Conservation (phyloP, 2,329 filamentous ascomycete species). For the Colletotrichum shisoi region DNA sequence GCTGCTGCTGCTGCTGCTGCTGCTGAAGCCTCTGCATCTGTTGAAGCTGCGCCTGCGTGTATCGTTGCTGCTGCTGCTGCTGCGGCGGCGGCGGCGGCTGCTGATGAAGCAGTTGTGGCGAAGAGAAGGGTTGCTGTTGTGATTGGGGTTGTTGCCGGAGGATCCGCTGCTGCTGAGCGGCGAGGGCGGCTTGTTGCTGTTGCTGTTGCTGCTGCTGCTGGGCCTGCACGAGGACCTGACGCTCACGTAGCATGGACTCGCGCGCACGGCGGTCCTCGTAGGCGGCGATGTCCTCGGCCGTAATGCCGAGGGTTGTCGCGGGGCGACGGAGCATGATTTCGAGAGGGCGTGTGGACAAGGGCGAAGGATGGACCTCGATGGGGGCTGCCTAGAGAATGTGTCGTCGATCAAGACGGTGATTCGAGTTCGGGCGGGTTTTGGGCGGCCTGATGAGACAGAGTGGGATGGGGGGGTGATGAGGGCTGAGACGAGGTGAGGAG, state of each 20-base stretch:
- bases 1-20: conserved; percentile 30
- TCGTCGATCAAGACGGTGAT: not conserved
- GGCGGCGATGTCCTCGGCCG: conserved; percentile 72
- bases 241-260: conserved; percentile 45
- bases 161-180: conserved; percentile 23
- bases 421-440: not conserved
- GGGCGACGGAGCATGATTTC: conserved; percentile 69
- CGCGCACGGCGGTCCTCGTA: conserved; percentile 70
- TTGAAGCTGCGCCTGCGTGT: conserved; percentile 29
- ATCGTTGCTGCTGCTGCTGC: conserved; percentile 11
- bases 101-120: conserved; percentile 12
- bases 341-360: conserved; percentile 2
- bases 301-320: conserved; percentile 72
- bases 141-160: conserved; percentile 21
- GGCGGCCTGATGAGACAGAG: not conserved
- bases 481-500: not conserved
- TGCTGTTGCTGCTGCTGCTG: conserved; percentile 38
- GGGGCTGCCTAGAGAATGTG: not conserved
- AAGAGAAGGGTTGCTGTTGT: conserved; percentile 24
- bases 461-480: not conserved
- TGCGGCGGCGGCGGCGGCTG: too few relatives aligned
- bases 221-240: conserved; percentile 37
- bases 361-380: not conserved
- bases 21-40: conserved; percentile 35
- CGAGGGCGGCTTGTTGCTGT: conserved; percentile 9